Evolutionary conservation across 805 yeast genomes (phyloP).

Genomic region (Nakazawaea holstii): DNA sequence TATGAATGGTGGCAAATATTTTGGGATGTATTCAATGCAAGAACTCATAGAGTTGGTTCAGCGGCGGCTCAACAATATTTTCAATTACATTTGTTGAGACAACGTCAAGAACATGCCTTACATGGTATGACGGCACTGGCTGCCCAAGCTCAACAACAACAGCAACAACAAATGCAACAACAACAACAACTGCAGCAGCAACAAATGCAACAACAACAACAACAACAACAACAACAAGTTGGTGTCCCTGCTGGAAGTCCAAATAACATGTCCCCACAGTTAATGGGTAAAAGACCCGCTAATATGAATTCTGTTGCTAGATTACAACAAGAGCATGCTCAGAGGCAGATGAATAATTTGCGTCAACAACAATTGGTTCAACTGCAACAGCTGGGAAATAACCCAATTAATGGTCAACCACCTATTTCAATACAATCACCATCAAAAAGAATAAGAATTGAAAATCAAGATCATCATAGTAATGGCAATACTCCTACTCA

Average conservation of each 20-base stretch:
- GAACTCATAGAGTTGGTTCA: slow-evolving; percentile 61
- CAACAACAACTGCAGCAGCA: slow-evolving; percentile 15
- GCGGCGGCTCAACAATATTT: slow-evolving; percentile 65
- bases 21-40: slow-evolving; percentile 89
- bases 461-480: slow-evolving; percentile 10
- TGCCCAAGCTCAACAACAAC: slow-evolving; percentile 22
- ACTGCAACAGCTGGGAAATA: slow-evolving; percentile 12
- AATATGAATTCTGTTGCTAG: slow-evolving; percentile 7
- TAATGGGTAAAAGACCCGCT: slow-evolving; percentile 19
- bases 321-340: slow-evolving; percentile 15
- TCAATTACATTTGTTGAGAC: slow-evolving; percentile 54
- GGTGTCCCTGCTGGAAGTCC: slow-evolving; percentile 6
- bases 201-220: slow-evolving; percentile 15
- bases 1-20: slow-evolving; percentile 96
- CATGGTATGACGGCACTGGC: slow-evolving; percentile 27
- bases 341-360: slow-evolving; percentile 28
- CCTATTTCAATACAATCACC: slow-evolving; percentile 15
- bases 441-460: slow-evolving; percentile 20
- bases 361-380: slow-evolving; percentile 35
- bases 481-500: slow-evolving; percentile 16
- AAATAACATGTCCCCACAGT: slow-evolving; percentile 3
- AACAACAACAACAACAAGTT: slow-evolving; percentile 14
- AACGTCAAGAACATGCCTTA: slow-evolving; percentile 51
- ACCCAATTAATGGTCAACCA: slow-evolving; percentile 8
- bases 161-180: slow-evolving; percentile 19